Evolutionary conservation across 192 early-diverging fungal species (phyloP), one percentile per base, ranked within the genome.

Genomic region (Pilaira anomala): DNA sequence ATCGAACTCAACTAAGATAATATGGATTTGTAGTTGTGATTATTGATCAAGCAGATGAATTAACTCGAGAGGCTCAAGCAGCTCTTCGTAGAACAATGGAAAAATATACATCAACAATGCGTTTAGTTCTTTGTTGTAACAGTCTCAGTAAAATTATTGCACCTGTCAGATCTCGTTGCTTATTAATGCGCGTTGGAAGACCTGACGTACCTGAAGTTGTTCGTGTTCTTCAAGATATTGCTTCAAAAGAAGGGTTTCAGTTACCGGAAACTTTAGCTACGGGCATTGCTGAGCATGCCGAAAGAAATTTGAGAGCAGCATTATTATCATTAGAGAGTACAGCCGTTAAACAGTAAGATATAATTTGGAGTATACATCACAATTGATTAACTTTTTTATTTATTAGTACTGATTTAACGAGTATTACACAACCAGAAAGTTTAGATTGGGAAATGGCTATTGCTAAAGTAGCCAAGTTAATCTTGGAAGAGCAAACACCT

Each of bases 1-100:
- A 36, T 9, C 11, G 11, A 36, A 0, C 33, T 25, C 5, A n/a
- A 39, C 46, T 49, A 14, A 18, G 8, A 9, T 53, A 39, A n/a
- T n/a, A n/a, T n/a, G n/a, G n/a, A n/a, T n/a, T n/a, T 60, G 3
- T 67, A 91, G 90, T 97, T 3, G 91, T 98, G 5, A 85, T 98
- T 21, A 81, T 99, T 55, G 90, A 97, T 74, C 95, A 98, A 74
- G 96, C 97, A 3, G 95, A 98, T 69, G 63, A 76, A 45, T 80
- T 99, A 54, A 85, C 87, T 29, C 80, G 89, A 41, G 93, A 96
- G 52, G 96, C 97, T 13, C 97, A 99, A 76, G 88, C 94, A 30
- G 96, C 89, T 24, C 83, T 99, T 58, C 87, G 97, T 58, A 81
- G 97, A n/a, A 99, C 97, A 2, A 99, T 99, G 97, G 97, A 99